Evolutionary conservation across 805 yeast species (phyloP).

Genomic region (Sungouiozyma intestinalis): DNA sequence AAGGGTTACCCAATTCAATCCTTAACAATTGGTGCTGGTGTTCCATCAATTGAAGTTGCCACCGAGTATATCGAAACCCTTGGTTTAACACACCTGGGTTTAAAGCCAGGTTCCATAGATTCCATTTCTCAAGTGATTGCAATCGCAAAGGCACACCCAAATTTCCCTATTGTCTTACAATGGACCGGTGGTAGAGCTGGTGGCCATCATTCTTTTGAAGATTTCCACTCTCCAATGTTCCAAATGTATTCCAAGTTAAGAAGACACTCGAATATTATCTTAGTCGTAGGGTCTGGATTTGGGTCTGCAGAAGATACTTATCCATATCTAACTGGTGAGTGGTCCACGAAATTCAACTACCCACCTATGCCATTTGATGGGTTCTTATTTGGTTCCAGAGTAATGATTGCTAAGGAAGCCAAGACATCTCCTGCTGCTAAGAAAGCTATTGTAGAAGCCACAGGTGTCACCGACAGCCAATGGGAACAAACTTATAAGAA

Average conservation of each 20-base stretch:
- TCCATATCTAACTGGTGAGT: constrained; percentile 93
- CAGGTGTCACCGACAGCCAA: constrained; percentile 78
- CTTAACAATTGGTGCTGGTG: constrained; percentile 98
- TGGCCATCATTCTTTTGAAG: constrained; percentile 99
- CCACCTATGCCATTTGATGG: constrained; percentile 99
- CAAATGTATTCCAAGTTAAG: constrained; percentile 94
- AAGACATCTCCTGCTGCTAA: constrained; percentile 90
- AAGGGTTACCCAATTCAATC: constrained; percentile 95
- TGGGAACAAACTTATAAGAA: constrained; percentile 95
- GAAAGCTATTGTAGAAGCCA: constrained; percentile 76
- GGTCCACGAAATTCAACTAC: constrained; percentile 80
- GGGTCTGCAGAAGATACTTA: constrained; percentile 96
- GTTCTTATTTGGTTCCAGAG: constrained; percentile 89
- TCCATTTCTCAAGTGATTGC: constrained; percentile 76
- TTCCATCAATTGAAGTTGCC: constrained; percentile 95
- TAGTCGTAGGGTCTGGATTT: constrained; percentile 97
- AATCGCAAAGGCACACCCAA: constrained; percentile 92
- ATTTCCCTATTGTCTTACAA: constrained; percentile 92
- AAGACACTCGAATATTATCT: constrained; percentile 76
- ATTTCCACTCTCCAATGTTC: constrained; percentile 94
- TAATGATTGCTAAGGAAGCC: constrained; percentile 95
- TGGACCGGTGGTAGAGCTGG: constrained; percentile 99
- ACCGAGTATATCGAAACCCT: constrained; percentile 88
- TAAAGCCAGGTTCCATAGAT: constrained; percentile 96
- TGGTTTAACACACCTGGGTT: constrained; percentile 86